phyloP scores from a whole-genome alignment of 108 stramenopile species.

The Pinguiococcus pyrenoidosus region DNA sequence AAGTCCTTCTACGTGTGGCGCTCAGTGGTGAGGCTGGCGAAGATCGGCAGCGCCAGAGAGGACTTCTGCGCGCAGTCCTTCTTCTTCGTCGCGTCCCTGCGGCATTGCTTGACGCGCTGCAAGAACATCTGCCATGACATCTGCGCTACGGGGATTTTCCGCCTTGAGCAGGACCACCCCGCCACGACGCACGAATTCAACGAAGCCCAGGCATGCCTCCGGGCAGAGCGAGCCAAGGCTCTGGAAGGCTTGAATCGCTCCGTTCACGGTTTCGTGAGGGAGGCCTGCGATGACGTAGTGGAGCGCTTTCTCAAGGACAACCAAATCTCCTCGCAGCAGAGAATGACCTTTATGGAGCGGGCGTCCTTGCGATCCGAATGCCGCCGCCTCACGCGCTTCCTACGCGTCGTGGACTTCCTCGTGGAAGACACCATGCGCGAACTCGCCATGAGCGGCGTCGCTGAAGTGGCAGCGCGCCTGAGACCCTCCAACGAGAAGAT shows the following conservation, averaged over 20 bases:
- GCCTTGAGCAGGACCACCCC: not conserved
- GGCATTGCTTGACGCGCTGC: conserved; percentile 25
- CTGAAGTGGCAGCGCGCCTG: too few relatives aligned
- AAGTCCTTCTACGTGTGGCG: conserved; percentile 48
- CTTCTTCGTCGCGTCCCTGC: conserved; percentile 28
- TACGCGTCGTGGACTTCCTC: conserved; percentile 41
- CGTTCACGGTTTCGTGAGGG: conserved; percentile 23
- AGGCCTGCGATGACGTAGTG: conserved; percentile 45
- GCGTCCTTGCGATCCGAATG: conserved; percentile 45
- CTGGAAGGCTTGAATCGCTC: conserved; percentile 2
- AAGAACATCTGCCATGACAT: conserved; percentile 2
- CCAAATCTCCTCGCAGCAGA: conserved; percentile 43
- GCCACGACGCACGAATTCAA: not conserved
- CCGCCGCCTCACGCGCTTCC: conserved; percentile 38
- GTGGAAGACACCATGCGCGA: conserved; percentile 38
- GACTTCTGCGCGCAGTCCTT: conserved; percentile 24
- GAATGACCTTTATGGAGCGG: conserved; percentile 57
- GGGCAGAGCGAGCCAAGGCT: not conserved
- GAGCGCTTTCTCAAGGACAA: conserved; percentile 38
- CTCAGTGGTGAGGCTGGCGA: conserved; percentile 12
- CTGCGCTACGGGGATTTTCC: not conserved
- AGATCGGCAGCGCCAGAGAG: conserved; percentile 18
- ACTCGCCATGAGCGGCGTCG: conserved; percentile 30
- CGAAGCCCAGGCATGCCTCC: not conserved
- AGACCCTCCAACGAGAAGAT: too few relatives aligned